A percentile compares a stretch with the other conserved stretches of the same genome.
These are phyloP conservation scores for Pythium sukuiense DNA, from an alignment of 352 stramenopile genomes.

Conservation along the genomic window DNA sequence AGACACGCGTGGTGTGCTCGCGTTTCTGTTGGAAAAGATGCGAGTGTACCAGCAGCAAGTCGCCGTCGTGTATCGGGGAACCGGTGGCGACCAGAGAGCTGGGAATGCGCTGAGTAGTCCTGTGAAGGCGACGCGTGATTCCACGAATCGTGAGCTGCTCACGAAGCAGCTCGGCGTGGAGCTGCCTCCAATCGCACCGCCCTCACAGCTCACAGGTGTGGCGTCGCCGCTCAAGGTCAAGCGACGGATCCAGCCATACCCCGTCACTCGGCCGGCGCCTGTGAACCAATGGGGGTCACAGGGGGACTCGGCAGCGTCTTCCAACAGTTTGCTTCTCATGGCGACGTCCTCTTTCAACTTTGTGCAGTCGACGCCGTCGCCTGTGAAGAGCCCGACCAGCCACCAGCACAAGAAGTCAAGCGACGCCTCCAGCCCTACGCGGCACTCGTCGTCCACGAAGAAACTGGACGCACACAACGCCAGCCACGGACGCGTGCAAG, in stretches of 20 bases:
- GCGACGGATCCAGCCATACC: constrained; percentile 43
- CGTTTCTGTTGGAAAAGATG: constrained; percentile 70
- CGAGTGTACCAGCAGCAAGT: constrained; percentile 57
- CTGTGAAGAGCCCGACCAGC: not conserved
- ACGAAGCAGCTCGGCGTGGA: constrained; percentile 57
- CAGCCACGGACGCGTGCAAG: not conserved
- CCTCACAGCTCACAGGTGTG: not conserved
- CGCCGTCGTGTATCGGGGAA: constrained; percentile 36
- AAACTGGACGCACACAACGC: not conserved
- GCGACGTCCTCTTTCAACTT: constrained; percentile 25
- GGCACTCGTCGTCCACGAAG: not conserved
- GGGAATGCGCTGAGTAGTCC: not conserved
- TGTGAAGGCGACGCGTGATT: not conserved
- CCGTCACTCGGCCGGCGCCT: not conserved
- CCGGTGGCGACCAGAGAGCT: no score
- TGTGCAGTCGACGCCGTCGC: constrained; percentile 9
- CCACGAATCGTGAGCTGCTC: constrained; percentile 30
- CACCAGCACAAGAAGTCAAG: not conserved
- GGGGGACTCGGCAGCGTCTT: not conserved
- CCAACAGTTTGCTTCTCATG: constrained; percentile 17
- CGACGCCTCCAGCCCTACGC: not conserved
- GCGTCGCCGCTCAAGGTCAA: constrained; percentile 52
- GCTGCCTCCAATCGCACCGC: constrained; percentile 43
- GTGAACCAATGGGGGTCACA: not conserved
- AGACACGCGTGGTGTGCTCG: constrained; percentile 45